A percentile compares a stretch with the other conserved stretches of the same genome.
Conservation (phyloP, 2,329 filamentous ascomycete genomes). For the Talaromyces albobiverticillius region DNA sequence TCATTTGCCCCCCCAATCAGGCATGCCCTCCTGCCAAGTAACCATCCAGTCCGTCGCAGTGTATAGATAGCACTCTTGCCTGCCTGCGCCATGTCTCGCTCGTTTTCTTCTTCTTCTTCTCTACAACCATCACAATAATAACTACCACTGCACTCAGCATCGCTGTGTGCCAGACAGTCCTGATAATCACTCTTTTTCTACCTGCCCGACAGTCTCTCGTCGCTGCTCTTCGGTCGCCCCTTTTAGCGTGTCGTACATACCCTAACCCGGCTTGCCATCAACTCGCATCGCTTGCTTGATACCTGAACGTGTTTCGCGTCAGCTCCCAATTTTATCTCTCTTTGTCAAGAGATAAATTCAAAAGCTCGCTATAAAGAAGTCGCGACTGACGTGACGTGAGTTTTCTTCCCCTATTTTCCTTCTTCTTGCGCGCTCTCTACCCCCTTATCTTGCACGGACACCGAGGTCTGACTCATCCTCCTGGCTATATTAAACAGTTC, state of each 20-base stretch:
- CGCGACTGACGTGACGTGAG: conserved; percentile 15
- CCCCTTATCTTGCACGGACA: conserved; percentile 13
- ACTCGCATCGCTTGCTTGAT: not conserved
- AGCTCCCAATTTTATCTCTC: conserved; percentile 4
- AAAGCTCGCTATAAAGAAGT: conserved; percentile 6
- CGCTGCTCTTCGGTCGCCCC: not conserved
- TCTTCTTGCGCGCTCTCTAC: conserved; percentile 3
- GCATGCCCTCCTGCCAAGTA: not conserved
- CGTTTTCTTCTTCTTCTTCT: not conserved
- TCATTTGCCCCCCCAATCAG: conserved; percentile 3
- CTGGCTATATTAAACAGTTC: conserved; percentile 6
- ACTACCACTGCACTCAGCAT: not conserved
- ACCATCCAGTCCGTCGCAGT: not conserved
- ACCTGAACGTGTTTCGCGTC: not conserved
- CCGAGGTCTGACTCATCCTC: conserved; percentile 15
- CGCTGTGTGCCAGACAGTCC: not conserved
- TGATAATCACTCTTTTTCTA: not conserved
- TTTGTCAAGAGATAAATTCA: conserved; percentile 1
- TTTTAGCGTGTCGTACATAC: not conserved
- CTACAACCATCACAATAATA: not conserved
- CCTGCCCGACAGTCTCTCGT: not conserved
- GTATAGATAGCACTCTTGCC: not conserved
- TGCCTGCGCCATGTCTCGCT: not conserved
- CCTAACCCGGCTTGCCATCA: not conserved
- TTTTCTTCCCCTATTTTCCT: conserved; percentile 5